Conservation (phyloP, 2,329 filamentous ascomycete species). For the Scorias spongiosa region DNA sequence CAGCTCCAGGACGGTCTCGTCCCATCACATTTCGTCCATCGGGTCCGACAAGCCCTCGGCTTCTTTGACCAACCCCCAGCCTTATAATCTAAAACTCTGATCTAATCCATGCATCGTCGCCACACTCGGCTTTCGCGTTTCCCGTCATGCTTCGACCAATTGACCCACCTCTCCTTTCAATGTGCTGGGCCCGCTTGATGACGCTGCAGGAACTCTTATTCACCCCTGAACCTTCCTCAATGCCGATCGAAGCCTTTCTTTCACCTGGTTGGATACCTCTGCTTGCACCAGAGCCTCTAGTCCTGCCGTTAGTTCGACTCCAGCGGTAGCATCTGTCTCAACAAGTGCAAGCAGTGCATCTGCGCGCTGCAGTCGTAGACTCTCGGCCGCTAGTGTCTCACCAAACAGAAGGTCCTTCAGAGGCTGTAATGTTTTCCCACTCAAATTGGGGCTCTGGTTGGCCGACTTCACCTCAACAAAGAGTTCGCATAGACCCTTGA, state of each 20-base stretch:
- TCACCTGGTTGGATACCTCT: neutral
- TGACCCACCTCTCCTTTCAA: too few relatives aligned
- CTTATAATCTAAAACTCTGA: too few relatives aligned
- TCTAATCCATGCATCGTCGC: too few relatives aligned
- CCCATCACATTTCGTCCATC: too few relatives aligned
- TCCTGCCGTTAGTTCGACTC: slow-evolving; percentile 5
- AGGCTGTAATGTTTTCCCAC: neutral
- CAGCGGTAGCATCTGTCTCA: slow-evolving; percentile 6
- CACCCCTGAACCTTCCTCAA: too few relatives aligned
- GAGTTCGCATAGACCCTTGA: slow-evolving; percentile 9
- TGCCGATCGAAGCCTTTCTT: neutral
- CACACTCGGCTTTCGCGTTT: too few relatives aligned
- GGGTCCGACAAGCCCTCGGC: too few relatives aligned
- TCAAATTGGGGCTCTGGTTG: neutral
- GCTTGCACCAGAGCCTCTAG: slow-evolving; percentile 4
- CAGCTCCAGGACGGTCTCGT: too few relatives aligned
- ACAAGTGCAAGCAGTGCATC: slow-evolving; percentile 13
- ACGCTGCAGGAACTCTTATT: too few relatives aligned
- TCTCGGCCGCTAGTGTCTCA: slow-evolving; percentile 13
- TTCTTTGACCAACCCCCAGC: too few relatives aligned
- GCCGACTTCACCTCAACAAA: slow-evolving; percentile 4
- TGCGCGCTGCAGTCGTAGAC: slow-evolving; percentile 14
- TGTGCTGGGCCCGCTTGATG: too few relatives aligned
- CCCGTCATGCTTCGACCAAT: too few relatives aligned
- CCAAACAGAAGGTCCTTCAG: slow-evolving; percentile 14